Evolutionary conservation across 2,329 filamentous ascomycete species (phyloP).

Genomic region (Talaromyces atroroseus): DNA sequence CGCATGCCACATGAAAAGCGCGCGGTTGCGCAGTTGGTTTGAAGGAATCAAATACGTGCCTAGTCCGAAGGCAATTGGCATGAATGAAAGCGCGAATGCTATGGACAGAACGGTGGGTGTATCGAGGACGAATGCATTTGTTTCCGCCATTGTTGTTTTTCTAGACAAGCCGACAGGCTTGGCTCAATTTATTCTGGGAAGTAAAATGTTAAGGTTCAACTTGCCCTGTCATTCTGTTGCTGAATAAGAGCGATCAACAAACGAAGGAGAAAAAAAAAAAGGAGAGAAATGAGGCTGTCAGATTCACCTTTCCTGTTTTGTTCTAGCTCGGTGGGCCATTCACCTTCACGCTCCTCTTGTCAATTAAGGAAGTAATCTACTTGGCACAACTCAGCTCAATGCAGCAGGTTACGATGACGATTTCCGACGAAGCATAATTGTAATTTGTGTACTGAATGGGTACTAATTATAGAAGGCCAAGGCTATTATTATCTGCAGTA

Average conservation of each 20-base stretch:
- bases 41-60: slow-evolving; percentile 53
- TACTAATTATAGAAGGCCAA: neutral
- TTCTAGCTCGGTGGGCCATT: neutral
- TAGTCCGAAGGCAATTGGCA: slow-evolving; percentile 52
- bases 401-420: neutral
- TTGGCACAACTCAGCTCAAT: neutral
- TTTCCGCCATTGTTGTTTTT: slow-evolving; percentile 11
- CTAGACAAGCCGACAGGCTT: too few relatives aligned
- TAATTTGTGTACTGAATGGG: neutral
- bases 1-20: slow-evolving; percentile 90
- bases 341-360: neutral
- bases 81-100: slow-evolving; percentile 39
- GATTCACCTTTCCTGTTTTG: neutral
- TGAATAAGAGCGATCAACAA: neutral
- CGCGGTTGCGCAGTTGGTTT: slow-evolving; percentile 54
- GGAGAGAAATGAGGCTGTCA: too few relatives aligned
- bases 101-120: slow-evolving; percentile 50
- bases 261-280: neutral
- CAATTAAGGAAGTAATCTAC: neutral
- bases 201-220: too few relatives aligned
- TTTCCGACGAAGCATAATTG: neutral
- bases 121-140: slow-evolving; percentile 33
- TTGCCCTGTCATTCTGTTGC: neutral
- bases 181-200: neutral
- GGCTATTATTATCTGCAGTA: neutral